phyloP scores from a whole-genome alignment of 179 eudicot genomes.

The Silene vulgaris region DNA sequence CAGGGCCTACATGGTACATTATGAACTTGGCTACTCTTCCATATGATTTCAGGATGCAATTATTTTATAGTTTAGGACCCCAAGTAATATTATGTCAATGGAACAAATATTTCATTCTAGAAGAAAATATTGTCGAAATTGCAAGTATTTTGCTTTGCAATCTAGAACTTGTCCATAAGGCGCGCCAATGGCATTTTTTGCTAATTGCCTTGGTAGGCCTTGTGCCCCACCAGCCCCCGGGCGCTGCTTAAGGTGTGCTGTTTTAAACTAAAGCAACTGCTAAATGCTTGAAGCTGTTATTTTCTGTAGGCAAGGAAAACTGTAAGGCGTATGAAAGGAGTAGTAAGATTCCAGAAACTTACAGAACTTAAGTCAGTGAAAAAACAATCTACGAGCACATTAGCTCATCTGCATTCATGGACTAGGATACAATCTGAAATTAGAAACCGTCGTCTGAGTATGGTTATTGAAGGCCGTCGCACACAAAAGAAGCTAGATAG shows the following conservation, averaged over 20 bases:
- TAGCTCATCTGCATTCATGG: slow-evolving; percentile 77
- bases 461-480: slow-evolving; percentile 76
- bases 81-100: too few relatives aligned
- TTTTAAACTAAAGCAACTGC: too few relatives aligned
- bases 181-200: too few relatives aligned
- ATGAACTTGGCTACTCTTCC: not conserved
- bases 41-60: slow-evolving; percentile 9
- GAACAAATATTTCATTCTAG: too few relatives aligned
- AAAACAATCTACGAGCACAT: slow-evolving; percentile 63
- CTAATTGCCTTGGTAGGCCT: too few relatives aligned
- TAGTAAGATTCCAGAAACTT: slow-evolving; percentile 51
- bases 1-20: slow-evolving; percentile 54
- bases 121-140: too few relatives aligned
- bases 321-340: slow-evolving; percentile 52
- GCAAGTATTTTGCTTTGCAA: too few relatives aligned
- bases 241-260: too few relatives aligned
- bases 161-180: too few relatives aligned
- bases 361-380: slow-evolving; percentile 44
- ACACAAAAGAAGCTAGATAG: slow-evolving; percentile 78
- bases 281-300: too few relatives aligned
- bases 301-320: slow-evolving; percentile 62
- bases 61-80: too few relatives aligned
- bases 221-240: too few relatives aligned
- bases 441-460: slow-evolving; percentile 59
- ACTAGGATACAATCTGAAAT: slow-evolving; percentile 67